Percentiles rank a stretch among this genome's conserved stretches.
Conservation (phyloP, 73 alveolate species). For the Tetrahymena elliotti region DNA sequence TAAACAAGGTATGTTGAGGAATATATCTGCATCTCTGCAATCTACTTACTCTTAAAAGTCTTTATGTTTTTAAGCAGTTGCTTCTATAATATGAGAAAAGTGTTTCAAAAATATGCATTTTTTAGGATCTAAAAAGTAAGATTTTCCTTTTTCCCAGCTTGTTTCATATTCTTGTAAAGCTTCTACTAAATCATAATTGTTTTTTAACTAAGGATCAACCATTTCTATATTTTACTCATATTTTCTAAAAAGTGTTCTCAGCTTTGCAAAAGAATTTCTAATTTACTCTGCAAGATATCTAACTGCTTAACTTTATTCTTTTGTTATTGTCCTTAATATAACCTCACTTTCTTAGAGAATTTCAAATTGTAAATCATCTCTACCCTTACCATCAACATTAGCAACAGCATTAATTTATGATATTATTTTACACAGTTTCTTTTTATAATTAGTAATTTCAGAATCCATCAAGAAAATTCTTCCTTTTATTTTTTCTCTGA, state of each 20-base stretch:
- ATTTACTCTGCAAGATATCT: slow-evolving; percentile 80
- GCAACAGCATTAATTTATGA: slow-evolving; percentile 89
- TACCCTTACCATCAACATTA: slow-evolving; percentile 92
- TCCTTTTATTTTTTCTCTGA: slow-evolving; percentile 80
- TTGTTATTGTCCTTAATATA: slow-evolving; percentile 62
- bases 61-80: slow-evolving; percentile 56
- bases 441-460: slow-evolving; percentile 39
- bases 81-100: slow-evolving; percentile 53
- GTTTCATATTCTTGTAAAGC: slow-evolving; percentile 75
- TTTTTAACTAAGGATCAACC: slow-evolving; percentile 90
- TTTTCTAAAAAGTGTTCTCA: slow-evolving; percentile 62
- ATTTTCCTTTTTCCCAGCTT: slow-evolving; percentile 66
- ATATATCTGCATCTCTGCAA: slow-evolving; percentile 59
- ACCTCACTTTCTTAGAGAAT: slow-evolving; percentile 87
- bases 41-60: slow-evolving; percentile 53
- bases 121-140: slow-evolving; percentile 42
- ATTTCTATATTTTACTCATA: slow-evolving; percentile 87
- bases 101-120: slow-evolving; percentile 42
- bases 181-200: slow-evolving; percentile 88
- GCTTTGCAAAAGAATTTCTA: slow-evolving; percentile 20
- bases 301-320: slow-evolving; percentile 67
- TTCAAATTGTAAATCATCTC: slow-evolving; percentile 81
- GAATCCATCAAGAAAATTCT: slow-evolving; percentile 43
- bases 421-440: slow-evolving; percentile 68
- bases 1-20: slow-evolving; percentile 60